Base-by-base conservation (phyloP, 805 yeast genomes). In the Candida ficus region DNA sequence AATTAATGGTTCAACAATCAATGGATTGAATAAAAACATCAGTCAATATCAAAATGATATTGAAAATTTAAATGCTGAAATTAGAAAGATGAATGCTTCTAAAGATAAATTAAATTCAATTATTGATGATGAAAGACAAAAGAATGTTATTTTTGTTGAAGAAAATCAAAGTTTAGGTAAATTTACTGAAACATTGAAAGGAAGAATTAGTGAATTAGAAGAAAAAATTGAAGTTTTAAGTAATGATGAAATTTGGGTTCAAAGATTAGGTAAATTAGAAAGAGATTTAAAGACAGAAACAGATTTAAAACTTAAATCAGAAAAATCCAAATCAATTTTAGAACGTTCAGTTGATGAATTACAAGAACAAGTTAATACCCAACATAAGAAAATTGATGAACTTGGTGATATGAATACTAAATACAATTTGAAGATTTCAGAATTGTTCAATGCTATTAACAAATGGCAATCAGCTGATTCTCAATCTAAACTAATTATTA, bases 101-200 rank as follows among this genome's bases (percentile, higher is more conserved):
- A 43, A 60, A 16, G 49, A 58, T 5, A 49, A 54, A 5, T 50
- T 63, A 39, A 54, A 49, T 18, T 41, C 49, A 3, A 21, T 47
- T 14, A 50, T 57, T 42, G 69, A 66, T 32, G 57, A 57, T 12
- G 64, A 72, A 40, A 73, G 78, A 44, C 73, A 73, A 33, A 77
- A 77, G 34, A 70, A 74, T 29, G 63, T 80, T 42, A 76, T 78
- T 37, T 59, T 79, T 5, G 62, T 67, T 19, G 87, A 84, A 57
- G 93, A 84, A 54, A 83, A 80, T 52, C 79, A 78, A 51, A 73
- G 83, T 2, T 55, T 83, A 32, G 75, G 73, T 21, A 79, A 70
- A 45, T 71, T 69, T 44, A 78, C 81, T 50, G 61, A 61, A 27
- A 76, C 78, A 36, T 60, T 83, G 46, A 68, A 63, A 38, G 41